These are phyloP conservation scores for Geotrichum aggregatum DNA, from an alignment of 1,139 yeast genomes.

Conservation along the genomic window DNA sequence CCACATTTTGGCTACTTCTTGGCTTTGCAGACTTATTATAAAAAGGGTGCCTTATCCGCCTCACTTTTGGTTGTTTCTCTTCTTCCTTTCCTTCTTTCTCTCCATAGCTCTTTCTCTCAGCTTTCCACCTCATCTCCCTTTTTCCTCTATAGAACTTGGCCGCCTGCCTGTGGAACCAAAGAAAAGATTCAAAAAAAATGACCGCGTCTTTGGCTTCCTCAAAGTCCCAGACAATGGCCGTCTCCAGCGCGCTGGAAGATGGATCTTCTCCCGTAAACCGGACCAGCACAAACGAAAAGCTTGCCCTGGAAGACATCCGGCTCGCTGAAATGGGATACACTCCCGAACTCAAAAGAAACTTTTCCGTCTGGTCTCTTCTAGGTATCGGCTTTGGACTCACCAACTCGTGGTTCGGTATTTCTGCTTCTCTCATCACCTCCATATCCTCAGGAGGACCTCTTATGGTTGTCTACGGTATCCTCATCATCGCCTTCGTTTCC, in stretches of 20 bases:
- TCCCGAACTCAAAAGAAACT: constrained; percentile 46
- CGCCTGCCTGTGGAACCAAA: neutral
- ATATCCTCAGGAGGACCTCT: constrained; percentile 51
- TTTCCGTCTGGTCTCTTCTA: constrained; percentile 51
- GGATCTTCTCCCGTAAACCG: neutral
- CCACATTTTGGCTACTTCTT: too few species aligned
- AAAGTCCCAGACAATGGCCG: neutral
- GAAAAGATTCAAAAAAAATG: neutral
- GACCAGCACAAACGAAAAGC: neutral
- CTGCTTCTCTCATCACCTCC: constrained; percentile 49
- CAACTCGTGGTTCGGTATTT: constrained; percentile 54
- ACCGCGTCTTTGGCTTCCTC: neutral
- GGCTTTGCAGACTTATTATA: too few species aligned
- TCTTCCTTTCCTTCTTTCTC: neutral
- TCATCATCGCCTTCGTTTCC: constrained; percentile 50
- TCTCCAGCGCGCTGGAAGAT: neutral
- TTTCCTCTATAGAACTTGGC: neutral
- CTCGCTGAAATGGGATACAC: constrained; percentile 32
- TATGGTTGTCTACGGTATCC: constrained; percentile 46
- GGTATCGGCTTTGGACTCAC: constrained; percentile 52
- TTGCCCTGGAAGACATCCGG: constrained; percentile 5
- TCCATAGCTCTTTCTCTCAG: neutral
- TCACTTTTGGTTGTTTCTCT: too few species aligned
- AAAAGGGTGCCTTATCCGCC: too few species aligned
- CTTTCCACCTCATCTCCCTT: neutral